Percentiles rank a stretch among this genome's conserved stretches.
Conservation (phyloP, 163 green algal genomes). For the Chlamydomonas reinhardtii region DNA sequence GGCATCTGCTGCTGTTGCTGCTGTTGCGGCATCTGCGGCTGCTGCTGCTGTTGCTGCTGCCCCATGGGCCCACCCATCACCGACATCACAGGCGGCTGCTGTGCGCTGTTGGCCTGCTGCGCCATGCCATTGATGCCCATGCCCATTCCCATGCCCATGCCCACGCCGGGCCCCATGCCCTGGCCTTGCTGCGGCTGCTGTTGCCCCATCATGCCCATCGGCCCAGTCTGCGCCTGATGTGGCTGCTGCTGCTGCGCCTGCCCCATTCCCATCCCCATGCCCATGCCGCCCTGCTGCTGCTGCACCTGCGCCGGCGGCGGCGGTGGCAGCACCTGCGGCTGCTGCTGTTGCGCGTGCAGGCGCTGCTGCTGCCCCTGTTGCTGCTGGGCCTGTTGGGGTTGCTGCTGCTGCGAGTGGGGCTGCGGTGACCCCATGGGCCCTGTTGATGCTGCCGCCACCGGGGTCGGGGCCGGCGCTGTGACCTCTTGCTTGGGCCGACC, state of each 20-base stretch:
- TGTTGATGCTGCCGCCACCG: slow-evolving; percentile 11
- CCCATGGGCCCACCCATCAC: too few relatives aligned
- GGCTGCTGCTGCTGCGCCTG: slow-evolving; percentile 12
- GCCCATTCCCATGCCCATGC: background rate
- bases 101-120: background rate
- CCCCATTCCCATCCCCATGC: background rate
- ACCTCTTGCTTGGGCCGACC: slow-evolving; percentile 27
- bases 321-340: background rate
- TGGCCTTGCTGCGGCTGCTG: slow-evolving; percentile 10
- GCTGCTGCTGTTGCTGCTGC: too few relatives aligned
- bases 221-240: background rate
- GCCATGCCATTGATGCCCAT: background rate
- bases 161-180: background rate
- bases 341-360: slow-evolving; percentile 6
- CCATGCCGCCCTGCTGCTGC: background rate
- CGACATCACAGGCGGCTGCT: too few relatives aligned
- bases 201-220: background rate
- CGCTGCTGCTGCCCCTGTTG: slow-evolving; percentile 19
- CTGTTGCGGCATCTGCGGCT: too few relatives aligned
- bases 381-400: background rate
- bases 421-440: slow-evolving; percentile 11
- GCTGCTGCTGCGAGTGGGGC: slow-evolving; percentile 27
- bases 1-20: too few relatives aligned
- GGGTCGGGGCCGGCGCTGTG: background rate
- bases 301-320: background rate